Percentiles rank a stretch among this genome's conserved stretches.
phyloP scores from a whole-genome alignment of 805 yeast genomes.

The Myxozyma sirexii region DNA sequence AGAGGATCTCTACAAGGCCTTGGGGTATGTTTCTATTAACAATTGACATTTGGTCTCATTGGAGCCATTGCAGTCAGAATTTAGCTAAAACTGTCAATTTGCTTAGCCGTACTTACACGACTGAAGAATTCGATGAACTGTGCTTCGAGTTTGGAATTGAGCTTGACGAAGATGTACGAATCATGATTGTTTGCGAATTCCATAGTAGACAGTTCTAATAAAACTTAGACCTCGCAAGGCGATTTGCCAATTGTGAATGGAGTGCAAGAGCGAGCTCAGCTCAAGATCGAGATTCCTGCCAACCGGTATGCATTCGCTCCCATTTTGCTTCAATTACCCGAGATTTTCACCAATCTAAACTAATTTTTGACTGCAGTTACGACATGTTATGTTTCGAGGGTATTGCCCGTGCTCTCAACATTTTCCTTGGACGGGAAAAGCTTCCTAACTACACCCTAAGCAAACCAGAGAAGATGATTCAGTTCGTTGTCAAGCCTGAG shows the following conservation, averaged over 20 bases:
- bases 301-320: constrained; percentile 57
- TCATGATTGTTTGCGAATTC: background rate
- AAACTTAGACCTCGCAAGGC: constrained; percentile 32
- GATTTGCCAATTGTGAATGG: constrained; percentile 47
- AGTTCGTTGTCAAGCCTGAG: constrained; percentile 73
- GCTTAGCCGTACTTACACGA: constrained; percentile 58
- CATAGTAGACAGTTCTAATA: background rate
- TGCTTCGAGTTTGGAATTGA: constrained; percentile 98
- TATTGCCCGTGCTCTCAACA: constrained; percentile 90
- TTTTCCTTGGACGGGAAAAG: constrained; percentile 69
- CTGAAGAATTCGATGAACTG: constrained; percentile 92
- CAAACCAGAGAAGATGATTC: constrained; percentile 61
- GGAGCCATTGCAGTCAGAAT: too few species aligned
- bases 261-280: constrained; percentile 79
- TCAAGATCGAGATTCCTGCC: constrained; percentile 96
- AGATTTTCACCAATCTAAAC: too few species aligned
- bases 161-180: constrained; percentile 78
- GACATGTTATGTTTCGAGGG: constrained; percentile 99
- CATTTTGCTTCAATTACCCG: background rate
- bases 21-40: constrained; percentile 51
- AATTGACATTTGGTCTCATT: background rate
- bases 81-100: too few species aligned
- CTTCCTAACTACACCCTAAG: constrained; percentile 70
- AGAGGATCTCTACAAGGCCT: constrained; percentile 80
- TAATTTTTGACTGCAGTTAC: too few species aligned